Evolutionary conservation across 2,329 filamentous ascomycete genomes (phyloP).

Genomic region (Orbilia quercus): DNA sequence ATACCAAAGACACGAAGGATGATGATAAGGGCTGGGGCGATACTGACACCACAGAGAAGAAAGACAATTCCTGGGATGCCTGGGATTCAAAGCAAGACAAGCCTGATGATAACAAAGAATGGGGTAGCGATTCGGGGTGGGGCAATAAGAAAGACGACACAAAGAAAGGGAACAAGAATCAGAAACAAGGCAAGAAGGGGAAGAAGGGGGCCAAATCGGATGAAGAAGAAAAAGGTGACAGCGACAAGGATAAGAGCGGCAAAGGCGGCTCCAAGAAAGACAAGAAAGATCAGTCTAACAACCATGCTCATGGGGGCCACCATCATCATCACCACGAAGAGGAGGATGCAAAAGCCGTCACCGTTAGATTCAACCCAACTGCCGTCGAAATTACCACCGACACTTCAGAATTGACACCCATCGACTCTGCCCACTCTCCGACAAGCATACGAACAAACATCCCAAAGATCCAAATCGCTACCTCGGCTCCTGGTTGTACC

Average conservation of each 20-base stretch:
- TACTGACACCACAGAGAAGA: not conserved
- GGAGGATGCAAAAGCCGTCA: slow-evolving; percentile 18
- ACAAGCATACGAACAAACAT: slow-evolving; percentile 17
- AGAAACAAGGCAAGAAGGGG: slow-evolving; percentile 28
- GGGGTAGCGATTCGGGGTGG: not conserved
- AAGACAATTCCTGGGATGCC: slow-evolving; percentile 3
- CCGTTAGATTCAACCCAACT: slow-evolving; percentile 18
- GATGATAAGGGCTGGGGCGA: not conserved
- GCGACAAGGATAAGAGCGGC: slow-evolving; percentile 31
- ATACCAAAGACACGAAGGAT: not conserved
- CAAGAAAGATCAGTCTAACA: slow-evolving; percentile 13
- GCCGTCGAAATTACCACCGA: slow-evolving; percentile 28
- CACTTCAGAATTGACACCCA: slow-evolving; percentile 18
- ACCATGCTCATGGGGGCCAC: slow-evolving; percentile 23
- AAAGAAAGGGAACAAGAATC: slow-evolving; percentile 7
- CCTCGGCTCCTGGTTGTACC: slow-evolving; percentile 26
- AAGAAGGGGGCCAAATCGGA: slow-evolving; percentile 33
- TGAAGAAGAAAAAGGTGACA: slow-evolving; percentile 21
- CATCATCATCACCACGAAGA: slow-evolving; percentile 47
- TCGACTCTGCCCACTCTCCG: slow-evolving; percentile 48
- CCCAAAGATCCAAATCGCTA: slow-evolving; percentile 38
- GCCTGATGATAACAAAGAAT: not conserved
- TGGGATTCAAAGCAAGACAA: slow-evolving; percentile 1
- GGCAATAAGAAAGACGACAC: slow-evolving; percentile 18
- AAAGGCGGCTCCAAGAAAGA: slow-evolving; percentile 30